phyloP scores from a whole-genome alignment of 306 rosid genomes.

The Fagus crenata region DNA sequence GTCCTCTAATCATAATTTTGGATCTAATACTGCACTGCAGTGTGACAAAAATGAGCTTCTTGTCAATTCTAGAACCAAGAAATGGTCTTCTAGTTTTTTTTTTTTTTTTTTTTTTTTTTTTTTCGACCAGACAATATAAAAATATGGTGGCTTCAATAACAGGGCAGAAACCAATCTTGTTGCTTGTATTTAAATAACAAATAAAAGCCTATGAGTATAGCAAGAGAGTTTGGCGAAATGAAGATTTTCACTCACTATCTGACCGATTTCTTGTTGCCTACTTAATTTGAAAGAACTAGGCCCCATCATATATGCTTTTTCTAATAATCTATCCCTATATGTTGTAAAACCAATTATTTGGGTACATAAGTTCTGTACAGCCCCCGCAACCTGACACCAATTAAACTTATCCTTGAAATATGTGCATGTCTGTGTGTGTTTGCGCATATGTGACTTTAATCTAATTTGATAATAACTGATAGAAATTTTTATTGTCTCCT shows the following conservation, averaged over 20 bases:
- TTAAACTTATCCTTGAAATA: background rate
- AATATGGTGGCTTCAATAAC: background rate
- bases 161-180: slow-evolving; percentile 4
- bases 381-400: background rate
- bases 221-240: background rate
- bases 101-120: too few species aligned
- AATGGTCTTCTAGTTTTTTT: background rate
- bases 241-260: background rate
- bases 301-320: background rate
- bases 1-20: background rate
- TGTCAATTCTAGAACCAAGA: background rate
- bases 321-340: background rate
- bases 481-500: background rate
- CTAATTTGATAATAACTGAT: background rate
- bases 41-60: background rate
- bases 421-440: background rate
- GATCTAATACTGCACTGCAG: background rate
- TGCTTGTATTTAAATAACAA: background rate
- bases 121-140: background rate
- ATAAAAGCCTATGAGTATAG: background rate
- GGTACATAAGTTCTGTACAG: background rate
- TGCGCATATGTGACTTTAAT: background rate
- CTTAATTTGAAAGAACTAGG: background rate
- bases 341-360: background rate
- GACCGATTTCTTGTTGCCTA: background rate